phyloP scores from a whole-genome alignment of 371 early-diverging fungal species.

The Blakeslea trispora region DNA sequence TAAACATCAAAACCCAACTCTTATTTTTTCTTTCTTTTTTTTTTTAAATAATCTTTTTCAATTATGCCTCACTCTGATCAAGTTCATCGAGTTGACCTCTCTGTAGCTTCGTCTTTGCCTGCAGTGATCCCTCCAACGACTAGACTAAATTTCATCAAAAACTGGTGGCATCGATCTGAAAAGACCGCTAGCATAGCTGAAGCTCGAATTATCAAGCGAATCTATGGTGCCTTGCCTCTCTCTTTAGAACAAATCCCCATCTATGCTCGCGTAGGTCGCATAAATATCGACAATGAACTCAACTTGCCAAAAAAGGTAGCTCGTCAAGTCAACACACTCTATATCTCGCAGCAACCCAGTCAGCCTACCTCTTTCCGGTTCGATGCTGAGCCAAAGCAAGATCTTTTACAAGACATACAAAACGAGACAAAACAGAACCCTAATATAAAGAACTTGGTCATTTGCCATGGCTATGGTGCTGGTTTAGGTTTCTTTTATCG shows the following conservation, averaged over 20 bases:
- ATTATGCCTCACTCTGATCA: neutral
- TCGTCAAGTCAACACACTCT: conserved; percentile 37
- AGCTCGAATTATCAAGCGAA: conserved; percentile 45
- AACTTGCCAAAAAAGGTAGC: conserved; percentile 15
- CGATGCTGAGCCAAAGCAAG: conserved; percentile 30
- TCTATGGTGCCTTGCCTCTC: conserved; percentile 38
- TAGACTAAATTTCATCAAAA: conserved; percentile 40
- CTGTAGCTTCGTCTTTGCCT: conserved; percentile 30
- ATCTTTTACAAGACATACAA: conserved; percentile 35
- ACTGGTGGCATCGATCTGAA: conserved; percentile 56
- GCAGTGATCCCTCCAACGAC: conserved; percentile 53
- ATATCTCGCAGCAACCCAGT: conserved; percentile 26
- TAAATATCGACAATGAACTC: conserved; percentile 49
- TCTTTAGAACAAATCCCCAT: conserved; percentile 30
- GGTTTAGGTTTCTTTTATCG: conserved; percentile 88
- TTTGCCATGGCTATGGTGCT: conserved; percentile 92
- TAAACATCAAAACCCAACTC: too few species aligned
- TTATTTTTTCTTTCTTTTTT: neutral
- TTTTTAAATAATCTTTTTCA: neutral
- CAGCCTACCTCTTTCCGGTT: conserved; percentile 28
- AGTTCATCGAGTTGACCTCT: conserved; percentile 9
- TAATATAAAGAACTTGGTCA: conserved; percentile 62
- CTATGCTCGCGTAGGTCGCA: conserved; percentile 37
- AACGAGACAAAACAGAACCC: conserved; percentile 28
- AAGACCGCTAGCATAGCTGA: conserved; percentile 49